Percentiles rank a stretch among this genome's conserved stretches.
Evolutionary conservation across 345 rosid species (phyloP).

Genomic region (Clausena lansium): DNA sequence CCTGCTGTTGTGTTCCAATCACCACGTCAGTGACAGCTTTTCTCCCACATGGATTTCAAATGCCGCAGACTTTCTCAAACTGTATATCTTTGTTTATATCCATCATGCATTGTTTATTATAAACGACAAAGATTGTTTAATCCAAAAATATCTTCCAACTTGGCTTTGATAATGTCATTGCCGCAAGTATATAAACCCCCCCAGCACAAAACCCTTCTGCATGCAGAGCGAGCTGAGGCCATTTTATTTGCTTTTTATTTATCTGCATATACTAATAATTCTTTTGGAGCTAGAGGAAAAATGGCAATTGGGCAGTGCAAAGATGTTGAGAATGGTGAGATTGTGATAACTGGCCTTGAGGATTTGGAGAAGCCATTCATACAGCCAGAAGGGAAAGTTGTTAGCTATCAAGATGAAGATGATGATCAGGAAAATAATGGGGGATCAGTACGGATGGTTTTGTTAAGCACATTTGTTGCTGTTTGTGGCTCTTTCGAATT

Average conservation of each 20-base stretch:
- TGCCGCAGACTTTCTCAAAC: not conserved
- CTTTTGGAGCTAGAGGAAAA: not conserved
- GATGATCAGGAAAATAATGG: slow-evolving; percentile 14
- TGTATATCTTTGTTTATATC: not conserved
- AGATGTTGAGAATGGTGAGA: slow-evolving; percentile 52
- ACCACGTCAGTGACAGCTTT: slow-evolving; percentile 45
- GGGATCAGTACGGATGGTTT: slow-evolving; percentile 63
- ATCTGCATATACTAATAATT: not conserved
- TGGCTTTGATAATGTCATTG: not conserved
- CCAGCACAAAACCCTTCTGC: not conserved
- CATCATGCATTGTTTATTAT: not conserved
- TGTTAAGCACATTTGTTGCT: slow-evolving; percentile 75
- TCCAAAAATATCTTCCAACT: not conserved
- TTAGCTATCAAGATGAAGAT: slow-evolving; percentile 27
- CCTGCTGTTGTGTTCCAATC: not conserved
- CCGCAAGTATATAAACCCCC: not conserved
- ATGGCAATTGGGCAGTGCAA: slow-evolving; percentile 48
- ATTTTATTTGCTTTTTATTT: too few relatives aligned
- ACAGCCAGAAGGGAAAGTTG: slow-evolving; percentile 23
- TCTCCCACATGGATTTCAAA: slow-evolving; percentile 22
- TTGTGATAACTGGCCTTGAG: slow-evolving; percentile 22
- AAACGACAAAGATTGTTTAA: not conserved
- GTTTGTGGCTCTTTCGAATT: slow-evolving; percentile 89
- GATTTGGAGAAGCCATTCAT: slow-evolving; percentile 56
- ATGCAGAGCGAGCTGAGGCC: not conserved